Evolutionary conservation across 2,329 filamentous ascomycete genomes (phyloP), one percentile per base, ranked within the genome.

Genomic region (Stachybotrys echinatus): DNA sequence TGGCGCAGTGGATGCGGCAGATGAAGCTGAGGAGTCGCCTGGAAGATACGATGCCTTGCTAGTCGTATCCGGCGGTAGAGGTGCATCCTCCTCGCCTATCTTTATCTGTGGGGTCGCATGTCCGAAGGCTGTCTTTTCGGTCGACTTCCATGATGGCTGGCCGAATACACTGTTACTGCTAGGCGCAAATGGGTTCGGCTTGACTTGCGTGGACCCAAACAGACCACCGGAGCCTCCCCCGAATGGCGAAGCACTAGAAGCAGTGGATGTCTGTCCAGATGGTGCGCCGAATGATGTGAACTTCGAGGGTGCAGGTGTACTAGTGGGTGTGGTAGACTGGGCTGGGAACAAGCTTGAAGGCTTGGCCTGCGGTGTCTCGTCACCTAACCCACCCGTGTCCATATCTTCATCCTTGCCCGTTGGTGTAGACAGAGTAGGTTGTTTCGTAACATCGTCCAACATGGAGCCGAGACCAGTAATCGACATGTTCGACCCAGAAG

Each of bases 391-490:
- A 12, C 61, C 60, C 2, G 64, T 59, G 43, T 74, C 72, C 79
- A 83, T 83, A 44, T 79, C 75, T 50, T 78, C 71, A 23, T 83
- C 80, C 58, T 76, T 78, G 1, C 63, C 56, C 5, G 65, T 55
- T 14, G 67, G 55, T 21, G 63, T 68, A 4, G 65, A 57, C 17
- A 66, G 59, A 20, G 62, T 53, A 27, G 69, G 61, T 51, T 74
- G 65, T 49, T 66, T 72, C 20, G 68, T 59, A 2, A 72, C 58
- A 42, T 79, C 77, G 12, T 71, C 74, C 23, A 89, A 70, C 14
- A 79, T 78, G 50, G 78, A 76, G 6, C 77, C 74, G 63, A 89
- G 88, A 10, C 71, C 76, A 48, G 70, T 72, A n/a, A 80, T 80
- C 60, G 89, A 88, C 55, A 87, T 57, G 2, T 70, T 74, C 5